Percentiles rank a stretch among this genome's conserved stretches.
These are phyloP conservation scores for Aureococcus anophagefferens DNA, from an alignment of 108 stramenopile species.

Conservation along the genomic window DNA sequence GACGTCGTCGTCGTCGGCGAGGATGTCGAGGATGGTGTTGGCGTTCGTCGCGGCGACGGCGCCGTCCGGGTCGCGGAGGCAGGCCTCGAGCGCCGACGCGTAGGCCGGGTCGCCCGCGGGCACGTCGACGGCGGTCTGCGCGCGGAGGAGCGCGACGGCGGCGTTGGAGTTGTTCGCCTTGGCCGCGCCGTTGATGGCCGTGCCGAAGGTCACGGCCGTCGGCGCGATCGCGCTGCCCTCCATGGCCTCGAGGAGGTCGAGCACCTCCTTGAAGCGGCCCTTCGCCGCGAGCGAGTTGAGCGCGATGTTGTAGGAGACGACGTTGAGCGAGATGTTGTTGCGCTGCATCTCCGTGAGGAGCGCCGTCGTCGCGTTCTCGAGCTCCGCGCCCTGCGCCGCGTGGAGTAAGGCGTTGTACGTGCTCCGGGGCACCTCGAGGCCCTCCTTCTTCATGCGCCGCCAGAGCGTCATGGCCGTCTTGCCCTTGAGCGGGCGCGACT, in stretches of 20 bases:
- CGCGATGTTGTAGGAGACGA: background rate
- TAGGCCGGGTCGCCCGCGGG: background rate
- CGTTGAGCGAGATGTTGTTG: background rate
- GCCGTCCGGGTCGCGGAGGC: background rate
- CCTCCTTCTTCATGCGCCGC: background rate
- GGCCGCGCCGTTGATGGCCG: background rate
- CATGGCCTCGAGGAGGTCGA: background rate
- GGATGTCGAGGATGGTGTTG: background rate
- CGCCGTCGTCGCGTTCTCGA: background rate
- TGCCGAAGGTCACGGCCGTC: background rate
- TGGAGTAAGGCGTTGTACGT: conserved; percentile 1
- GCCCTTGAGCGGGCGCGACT: background rate
- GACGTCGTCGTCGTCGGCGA: background rate
- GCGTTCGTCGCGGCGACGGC: background rate
- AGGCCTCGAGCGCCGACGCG: background rate
- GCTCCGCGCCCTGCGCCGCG: background rate
- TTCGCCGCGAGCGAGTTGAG: background rate
- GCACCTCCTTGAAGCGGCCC: background rate
- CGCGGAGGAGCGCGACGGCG: background rate
- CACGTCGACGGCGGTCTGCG: background rate
- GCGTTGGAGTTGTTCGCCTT: background rate
- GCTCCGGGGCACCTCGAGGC: background rate
- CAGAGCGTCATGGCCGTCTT: background rate
- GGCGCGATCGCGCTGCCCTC: background rate
- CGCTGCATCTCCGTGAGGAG: background rate